These are phyloP conservation scores for Pulveroboletus frians DNA, from an alignment of 768 basidiomycete species.

Conservation along the genomic window DNA sequence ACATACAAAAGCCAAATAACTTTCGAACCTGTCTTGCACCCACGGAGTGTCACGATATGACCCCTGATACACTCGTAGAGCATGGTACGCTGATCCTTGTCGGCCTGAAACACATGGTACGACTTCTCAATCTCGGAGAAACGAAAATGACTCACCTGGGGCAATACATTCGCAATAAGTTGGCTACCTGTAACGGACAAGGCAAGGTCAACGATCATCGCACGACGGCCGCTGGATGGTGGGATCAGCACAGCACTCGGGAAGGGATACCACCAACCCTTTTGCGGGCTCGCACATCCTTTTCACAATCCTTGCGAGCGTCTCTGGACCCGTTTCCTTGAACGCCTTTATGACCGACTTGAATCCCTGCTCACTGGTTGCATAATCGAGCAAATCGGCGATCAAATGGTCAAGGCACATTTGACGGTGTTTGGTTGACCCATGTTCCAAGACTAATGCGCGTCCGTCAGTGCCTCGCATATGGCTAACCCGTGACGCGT, in stretches of 20 bases:
- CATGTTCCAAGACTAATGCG: constrained; percentile 72
- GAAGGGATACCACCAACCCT: constrained; percentile 42
- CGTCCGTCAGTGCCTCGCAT: constrained; percentile 2
- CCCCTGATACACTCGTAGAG: constrained; percentile 84
- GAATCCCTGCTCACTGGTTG: constrained; percentile 80
- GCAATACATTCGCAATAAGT: constrained; percentile 75
- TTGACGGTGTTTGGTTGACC: constrained; percentile 66
- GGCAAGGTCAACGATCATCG: constrained; percentile 83
- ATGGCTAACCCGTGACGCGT: constrained; percentile 25
- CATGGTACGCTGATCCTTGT: constrained; percentile 78
- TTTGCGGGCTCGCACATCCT: constrained; percentile 85
- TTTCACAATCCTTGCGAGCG: constrained; percentile 65
- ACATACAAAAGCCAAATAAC: constrained; percentile 83
- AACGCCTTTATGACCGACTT: constrained; percentile 84
- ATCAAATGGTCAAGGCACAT: constrained; percentile 78
- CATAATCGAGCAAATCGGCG: constrained; percentile 69
- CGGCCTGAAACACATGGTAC: constrained; percentile 46
- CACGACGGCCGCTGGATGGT: constrained; percentile 56
- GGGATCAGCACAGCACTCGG: constrained; percentile 2
- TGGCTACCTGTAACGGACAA: constrained; percentile 82
- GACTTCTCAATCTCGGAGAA: neutral
- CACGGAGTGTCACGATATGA: constrained; percentile 84
- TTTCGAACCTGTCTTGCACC: constrained; percentile 87
- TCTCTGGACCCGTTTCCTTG: constrained; percentile 78
- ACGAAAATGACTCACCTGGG: constrained; percentile 46